Percentiles rank a stretch among this genome's conserved stretches.
Conservation (phyloP, 208 protist species). For the Wallacemonas collosoma region DNA sequence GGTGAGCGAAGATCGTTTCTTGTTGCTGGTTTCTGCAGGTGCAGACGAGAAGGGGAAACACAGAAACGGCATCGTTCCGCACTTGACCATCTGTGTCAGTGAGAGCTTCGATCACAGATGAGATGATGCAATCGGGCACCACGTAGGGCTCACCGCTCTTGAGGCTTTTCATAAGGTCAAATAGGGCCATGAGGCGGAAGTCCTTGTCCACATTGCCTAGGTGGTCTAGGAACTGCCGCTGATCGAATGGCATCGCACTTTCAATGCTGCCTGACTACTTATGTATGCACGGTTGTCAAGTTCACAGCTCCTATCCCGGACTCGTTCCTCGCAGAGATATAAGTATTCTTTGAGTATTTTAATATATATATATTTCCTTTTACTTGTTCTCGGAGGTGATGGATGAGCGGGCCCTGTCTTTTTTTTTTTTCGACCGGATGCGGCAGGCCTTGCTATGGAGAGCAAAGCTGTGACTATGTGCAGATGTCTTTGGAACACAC, state of each 20-base stretch:
- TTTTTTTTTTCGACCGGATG: neutral
- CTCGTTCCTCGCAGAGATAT: too few species aligned
- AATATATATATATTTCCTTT: neutral
- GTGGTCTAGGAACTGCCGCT: conserved; percentile 34
- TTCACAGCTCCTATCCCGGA: too few species aligned
- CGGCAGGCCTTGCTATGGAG: too few species aligned
- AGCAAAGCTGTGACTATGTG: too few species aligned
- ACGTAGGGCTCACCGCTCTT: conserved; percentile 13
- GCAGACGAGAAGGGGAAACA: conserved; percentile 30
- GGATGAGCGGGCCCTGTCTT: neutral
- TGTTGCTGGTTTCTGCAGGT: conserved; percentile 32
- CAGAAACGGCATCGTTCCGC: conserved; percentile 35
- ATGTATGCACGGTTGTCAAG: too few species aligned
- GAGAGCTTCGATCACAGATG: conserved; percentile 34
- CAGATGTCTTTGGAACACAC: too few species aligned
- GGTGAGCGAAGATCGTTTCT: conserved; percentile 27
- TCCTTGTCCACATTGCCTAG: conserved; percentile 71
- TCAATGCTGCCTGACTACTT: neutral
- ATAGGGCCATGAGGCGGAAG: conserved; percentile 69
- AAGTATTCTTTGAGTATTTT: neutral
- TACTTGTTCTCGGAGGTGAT: neutral
- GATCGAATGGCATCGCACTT: conserved; percentile 25
- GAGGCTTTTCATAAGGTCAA: conserved; percentile 54
- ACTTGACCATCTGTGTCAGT: conserved; percentile 35
- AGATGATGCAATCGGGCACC: conserved; percentile 27